Base-by-base conservation (phyloP, 495 filamentous ascomycete genomes). In the Aspergillus asperescens region DNA sequence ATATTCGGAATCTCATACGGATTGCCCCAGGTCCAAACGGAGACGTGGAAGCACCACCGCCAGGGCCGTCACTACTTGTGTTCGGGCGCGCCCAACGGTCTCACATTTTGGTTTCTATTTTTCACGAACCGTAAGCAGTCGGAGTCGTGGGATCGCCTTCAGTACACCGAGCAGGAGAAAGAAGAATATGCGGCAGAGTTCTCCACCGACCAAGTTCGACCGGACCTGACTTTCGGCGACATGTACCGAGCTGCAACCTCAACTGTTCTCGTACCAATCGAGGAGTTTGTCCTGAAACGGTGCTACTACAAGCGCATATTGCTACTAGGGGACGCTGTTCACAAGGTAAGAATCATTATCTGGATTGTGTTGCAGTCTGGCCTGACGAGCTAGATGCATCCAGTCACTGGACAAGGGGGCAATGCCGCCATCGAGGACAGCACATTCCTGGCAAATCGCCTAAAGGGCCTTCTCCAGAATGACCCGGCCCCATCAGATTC, bases 291-390 rank as follows among this genome's bases (percentile, higher is more conserved):
- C 12, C 52, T 71, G 38, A 50, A 68, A 15, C 48, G 58, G 31
- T 74, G 69, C 66, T 54, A 50, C 35, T 66, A 66, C 41, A 58
- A 56, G 10, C 62, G 72, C 15, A 62, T 70, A 2, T 64, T 70
- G 1, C 66, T 73, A 39, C 52, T 68, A 0, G 74, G 75, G 13
- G 75, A 76, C 51, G 62, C 71, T 0, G 67, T 66, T 16, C 74
- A 77, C 50, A 78, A 78, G 54, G 64, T 72, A 39, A 8, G 20
- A 47, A 2, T n/a, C 16, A 5, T 10, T 13, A 18, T 19, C 18
- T 7, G 27, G 15, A 20, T 4, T n/a, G 2, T n/a, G 7, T 41
- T 28, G 9, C n/a, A 29, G n/a, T 25, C 19, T 34, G 4, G 3
- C 12, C 44, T 39, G 25, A 50, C 23, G 4, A n/a, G 10, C 27